Base-by-base conservation (phyloP, 495 filamentous ascomycete species). In the Friedmanniomyces simplex region DNA sequence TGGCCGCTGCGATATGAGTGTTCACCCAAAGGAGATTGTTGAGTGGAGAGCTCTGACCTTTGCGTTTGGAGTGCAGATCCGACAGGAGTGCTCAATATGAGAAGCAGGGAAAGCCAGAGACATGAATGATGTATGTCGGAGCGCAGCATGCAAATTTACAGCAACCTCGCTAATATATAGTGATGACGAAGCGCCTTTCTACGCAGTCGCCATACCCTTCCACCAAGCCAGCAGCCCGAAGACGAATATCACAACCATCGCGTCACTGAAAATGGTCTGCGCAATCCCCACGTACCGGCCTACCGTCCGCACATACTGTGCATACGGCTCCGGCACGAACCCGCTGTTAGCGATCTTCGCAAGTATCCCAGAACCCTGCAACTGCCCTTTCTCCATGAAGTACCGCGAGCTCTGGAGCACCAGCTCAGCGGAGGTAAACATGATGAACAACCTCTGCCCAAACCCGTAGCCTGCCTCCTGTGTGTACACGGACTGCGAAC, bases 341-440 rank as follows among this genome's bases (percentile, higher is more conserved):
- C 75, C 74, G 24, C 52, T 57, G 22, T 75, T 71, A 52, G 80
- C 73, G 57, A 86, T 46, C 49, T 34, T 76, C 46, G 80, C 82
- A 68, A 85, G 61, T 57, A 83, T 74, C 13, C 83, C 76, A 57
- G 55, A 56, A 52, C 67, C 52, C 67, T 71, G 60, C 69, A 73
- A 60, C 63, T 72, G 63, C 52, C 74, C 73, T 52, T 76, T 78
- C 50, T 86, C 82, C 51, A 85, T 37, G 61, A 89, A 78, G 55
- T 82, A 83, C 59, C 87, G 73, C 22, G 79, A 79, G 8, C 78
- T 79, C 59, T 86, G 79, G 61, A 95, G 67, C 30, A 91, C 60
- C 54, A 90, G 68, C 74, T 96, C 88, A 12, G 81, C 86, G 1
- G 88, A 89, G 21, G 86, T 82, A 66, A 96, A 96, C 53, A 85